Base-by-base conservation (phyloP, 2,329 filamentous ascomycete genomes). In the Xylariaceae sp. region DNA sequence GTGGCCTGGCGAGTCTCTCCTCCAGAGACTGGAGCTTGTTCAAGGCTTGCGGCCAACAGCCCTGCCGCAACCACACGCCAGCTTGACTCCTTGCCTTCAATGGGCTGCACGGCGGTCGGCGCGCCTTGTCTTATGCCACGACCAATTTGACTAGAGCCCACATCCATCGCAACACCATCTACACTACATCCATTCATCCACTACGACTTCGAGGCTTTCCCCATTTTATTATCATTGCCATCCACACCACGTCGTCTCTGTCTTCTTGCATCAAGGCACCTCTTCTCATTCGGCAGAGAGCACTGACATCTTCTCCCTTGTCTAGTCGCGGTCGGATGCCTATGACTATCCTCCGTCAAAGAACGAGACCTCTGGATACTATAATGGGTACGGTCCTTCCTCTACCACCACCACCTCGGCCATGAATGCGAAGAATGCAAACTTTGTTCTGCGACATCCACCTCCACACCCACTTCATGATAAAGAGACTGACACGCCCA, bases 271-370 rank as follows among this genome's bases (percentile, higher is more conserved):
- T 39, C 6, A 27, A 27, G 4, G 7, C 22, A 7, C 22, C 7
- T 27, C 22, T 27, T 5, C 22, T 27, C 22, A 27, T 27, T 27
- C 22, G 7, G 7, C 22, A 27, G 22, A n/a, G 9, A 42, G 42
- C 42, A 56, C 53, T 42, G 49, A 48, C 48, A 53, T 47, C 10
- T 48, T 42, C 44, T 48, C 42, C 11, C 47, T 47, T 6, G 43
- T 39, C 12, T 46, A 59, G 56, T 57, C 61, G 52, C 75, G 79
- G 51, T 67, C 66, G 47, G 63, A 74, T 39, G 69, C 75, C 42
- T 81, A 79, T 47, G 60, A 62, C 49, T 59, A 60, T 46, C 45
- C 60, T 18, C 54, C 58, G 35, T 44, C 57, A 30, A 65, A 64
- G 52, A 46, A 55, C 44, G 62, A 63, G 53, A 52, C 58, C 36